Evolutionary conservation across 352 stramenopile species (phyloP).

Genomic region (Globisporangium barbulae): DNA sequence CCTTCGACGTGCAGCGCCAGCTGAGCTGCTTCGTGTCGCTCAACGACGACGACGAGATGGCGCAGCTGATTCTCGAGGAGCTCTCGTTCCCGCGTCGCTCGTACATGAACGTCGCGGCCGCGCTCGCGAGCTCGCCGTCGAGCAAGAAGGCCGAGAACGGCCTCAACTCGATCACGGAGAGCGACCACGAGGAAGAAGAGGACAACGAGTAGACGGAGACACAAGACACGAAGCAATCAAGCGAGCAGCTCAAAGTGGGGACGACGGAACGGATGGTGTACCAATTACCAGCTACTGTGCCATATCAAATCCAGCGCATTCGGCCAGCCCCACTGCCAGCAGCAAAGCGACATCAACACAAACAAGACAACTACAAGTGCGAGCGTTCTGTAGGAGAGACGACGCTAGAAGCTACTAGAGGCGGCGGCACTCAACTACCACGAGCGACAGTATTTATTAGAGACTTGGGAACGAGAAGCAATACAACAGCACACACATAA

Average conservation of each 20-base stretch:
- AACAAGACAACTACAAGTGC: background rate
- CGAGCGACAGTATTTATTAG: slow-evolving; percentile 9
- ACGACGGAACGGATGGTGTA: slow-evolving; percentile 15
- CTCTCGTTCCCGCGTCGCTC: slow-evolving; percentile 53
- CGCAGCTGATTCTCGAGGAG: slow-evolving; percentile 75
- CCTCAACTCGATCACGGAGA: slow-evolving; percentile 73
- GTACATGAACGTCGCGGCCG: slow-evolving; percentile 55
- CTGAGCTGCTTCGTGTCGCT: slow-evolving; percentile 74
- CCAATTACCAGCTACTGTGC: slow-evolving; percentile 17
- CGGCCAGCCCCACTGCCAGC: background rate
- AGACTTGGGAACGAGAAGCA: background rate
- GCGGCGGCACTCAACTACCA: background rate
- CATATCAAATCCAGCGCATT: slow-evolving; percentile 18
- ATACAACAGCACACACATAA: background rate
- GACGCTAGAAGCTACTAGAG: background rate
- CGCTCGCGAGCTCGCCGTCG: slow-evolving; percentile 62
- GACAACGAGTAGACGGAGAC: slow-evolving; percentile 8
- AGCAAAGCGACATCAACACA: background rate
- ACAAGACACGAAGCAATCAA: background rate
- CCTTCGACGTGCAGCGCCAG: slow-evolving; percentile 51
- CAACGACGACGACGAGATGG: slow-evolving; percentile 66
- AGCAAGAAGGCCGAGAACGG: slow-evolving; percentile 41
- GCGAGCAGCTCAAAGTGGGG: slow-evolving; percentile 1
- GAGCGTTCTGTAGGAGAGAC: background rate
- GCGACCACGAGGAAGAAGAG: slow-evolving; percentile 52